Conservation (phyloP, 2,329 filamentous ascomycete genomes). For the Penicillium sp. region DNA sequence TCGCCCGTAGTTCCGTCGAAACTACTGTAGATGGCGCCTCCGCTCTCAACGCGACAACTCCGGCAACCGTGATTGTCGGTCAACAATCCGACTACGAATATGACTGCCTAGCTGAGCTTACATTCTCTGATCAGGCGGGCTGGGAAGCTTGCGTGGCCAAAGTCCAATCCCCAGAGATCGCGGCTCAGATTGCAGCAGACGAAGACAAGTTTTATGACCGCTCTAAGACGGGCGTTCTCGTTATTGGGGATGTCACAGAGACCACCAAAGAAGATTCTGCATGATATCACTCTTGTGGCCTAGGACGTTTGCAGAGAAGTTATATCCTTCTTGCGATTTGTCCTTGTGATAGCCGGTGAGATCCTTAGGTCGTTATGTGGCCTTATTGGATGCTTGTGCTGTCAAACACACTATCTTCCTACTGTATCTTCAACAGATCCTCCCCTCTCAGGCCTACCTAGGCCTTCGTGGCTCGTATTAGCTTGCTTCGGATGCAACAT, state of each 20-base stretch:
- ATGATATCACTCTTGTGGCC: too few relatives aligned
- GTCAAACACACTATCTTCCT: too few relatives aligned
- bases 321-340: too few relatives aligned
- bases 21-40: conserved; percentile 6
- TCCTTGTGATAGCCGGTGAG: too few relatives aligned
- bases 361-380: too few relatives aligned
- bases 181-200: conserved; percentile 22
- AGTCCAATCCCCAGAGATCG: conserved; percentile 13
- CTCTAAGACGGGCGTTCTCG: conserved; percentile 4
- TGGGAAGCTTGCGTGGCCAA: conserved; percentile 12
- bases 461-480: too few relatives aligned
- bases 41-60: conserved; percentile 19
- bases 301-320: too few relatives aligned
- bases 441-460: background rate
- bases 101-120: conserved; percentile 20
- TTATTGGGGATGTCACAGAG: conserved; percentile 5
- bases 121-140: conserved; percentile 16
- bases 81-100: conserved; percentile 19
- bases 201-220: conserved; percentile 18
- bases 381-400: too few relatives aligned
- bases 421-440: too few relatives aligned
- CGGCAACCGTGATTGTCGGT: conserved; percentile 16
- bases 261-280: background rate
- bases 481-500: too few relatives aligned
- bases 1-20: conserved; percentile 11